A percentile compares a stretch with the other conserved stretches of the same genome.
Evolutionary conservation across 1,284 basidiomycete genomes (phyloP).

Genomic region (Leccinum huronense): DNA sequence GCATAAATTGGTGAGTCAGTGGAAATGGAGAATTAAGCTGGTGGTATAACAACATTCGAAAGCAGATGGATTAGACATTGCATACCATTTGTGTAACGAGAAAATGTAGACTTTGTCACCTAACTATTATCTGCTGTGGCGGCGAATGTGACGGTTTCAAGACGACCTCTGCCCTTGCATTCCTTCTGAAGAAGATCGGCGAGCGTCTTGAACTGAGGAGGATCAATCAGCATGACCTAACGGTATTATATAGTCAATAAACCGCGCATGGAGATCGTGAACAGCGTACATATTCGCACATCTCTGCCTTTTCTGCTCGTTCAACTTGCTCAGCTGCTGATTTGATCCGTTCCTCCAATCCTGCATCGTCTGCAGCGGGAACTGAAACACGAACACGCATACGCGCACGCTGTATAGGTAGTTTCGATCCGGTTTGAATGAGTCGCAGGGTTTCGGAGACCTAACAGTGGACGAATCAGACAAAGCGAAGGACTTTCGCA

Average conservation of each 20-base stretch:
- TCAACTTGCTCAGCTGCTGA: conserved; percentile 83
- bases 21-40: not conserved
- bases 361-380: conserved; percentile 71
- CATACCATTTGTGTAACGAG: not conserved
- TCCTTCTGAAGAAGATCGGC: conserved; percentile 90
- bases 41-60: conserved; percentile 3
- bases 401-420: conserved; percentile 88
- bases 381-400: conserved; percentile 90
- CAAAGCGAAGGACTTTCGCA: not conserved
- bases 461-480: conserved; percentile 38
- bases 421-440: conserved; percentile 74
- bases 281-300: conserved; percentile 84
- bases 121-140: conserved; percentile 49
- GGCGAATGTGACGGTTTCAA: conserved; percentile 80
- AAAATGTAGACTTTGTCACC: not conserved
- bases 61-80: not conserved
- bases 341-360: conserved; percentile 70
- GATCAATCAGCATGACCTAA: conserved; percentile 90
- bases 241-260: conserved; percentile 11
- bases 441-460: conserved; percentile 91
- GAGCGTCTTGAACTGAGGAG: conserved; percentile 85
- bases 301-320: conserved; percentile 74
- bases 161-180: conserved; percentile 78
- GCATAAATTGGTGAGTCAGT: not conserved
- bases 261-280: not conserved